Evolutionary conservation across 2,329 filamentous ascomycete species (phyloP).

Genomic region (Aspergillus terreus): DNA sequence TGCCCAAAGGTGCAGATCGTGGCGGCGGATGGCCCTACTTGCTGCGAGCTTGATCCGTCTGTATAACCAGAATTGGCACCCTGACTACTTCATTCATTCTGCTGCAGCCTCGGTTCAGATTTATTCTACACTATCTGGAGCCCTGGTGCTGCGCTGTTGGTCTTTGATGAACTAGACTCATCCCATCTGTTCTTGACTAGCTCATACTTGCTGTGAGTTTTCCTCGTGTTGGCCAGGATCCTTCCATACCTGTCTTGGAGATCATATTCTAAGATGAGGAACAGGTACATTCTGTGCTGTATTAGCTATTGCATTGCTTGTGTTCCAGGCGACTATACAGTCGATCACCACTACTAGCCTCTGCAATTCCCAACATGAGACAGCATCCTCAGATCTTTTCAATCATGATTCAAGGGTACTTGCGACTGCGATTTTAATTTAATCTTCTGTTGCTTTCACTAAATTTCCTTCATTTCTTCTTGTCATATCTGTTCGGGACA

Average conservation of each 20-base stretch:
- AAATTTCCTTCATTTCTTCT: neutral
- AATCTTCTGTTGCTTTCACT: slow-evolving; percentile 3
- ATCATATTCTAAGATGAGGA: slow-evolving; percentile 3
- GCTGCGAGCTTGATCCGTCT: neutral
- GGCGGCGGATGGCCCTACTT: slow-evolving; percentile 3
- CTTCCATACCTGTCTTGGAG: slow-evolving; percentile 1
- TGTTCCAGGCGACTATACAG: neutral
- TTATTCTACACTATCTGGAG: neutral
- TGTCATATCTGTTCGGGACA: too few relatives aligned
- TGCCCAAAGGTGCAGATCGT: slow-evolving; percentile 2
- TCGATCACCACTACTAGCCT: neutral
- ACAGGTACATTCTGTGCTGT: neutral
- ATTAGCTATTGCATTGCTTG: neutral
- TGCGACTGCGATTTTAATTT: neutral
- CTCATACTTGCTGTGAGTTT: slow-evolving; percentile 4
- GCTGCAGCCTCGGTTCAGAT: neutral
- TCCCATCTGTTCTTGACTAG: neutral
- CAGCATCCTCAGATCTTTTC: slow-evolving; percentile 1
- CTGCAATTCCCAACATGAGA: slow-evolving; percentile 9
- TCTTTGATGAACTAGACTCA: neutral
- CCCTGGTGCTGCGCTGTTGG: neutral
- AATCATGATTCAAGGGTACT: slow-evolving; percentile 9
- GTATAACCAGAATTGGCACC: neutral
- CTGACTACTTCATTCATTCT: neutral
- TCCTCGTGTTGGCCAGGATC: neutral